Evolutionary conservation across 768 basidiomycete genomes (phyloP), one percentile per base, ranked within the genome.

Genomic region (Mycena haematopus): DNA sequence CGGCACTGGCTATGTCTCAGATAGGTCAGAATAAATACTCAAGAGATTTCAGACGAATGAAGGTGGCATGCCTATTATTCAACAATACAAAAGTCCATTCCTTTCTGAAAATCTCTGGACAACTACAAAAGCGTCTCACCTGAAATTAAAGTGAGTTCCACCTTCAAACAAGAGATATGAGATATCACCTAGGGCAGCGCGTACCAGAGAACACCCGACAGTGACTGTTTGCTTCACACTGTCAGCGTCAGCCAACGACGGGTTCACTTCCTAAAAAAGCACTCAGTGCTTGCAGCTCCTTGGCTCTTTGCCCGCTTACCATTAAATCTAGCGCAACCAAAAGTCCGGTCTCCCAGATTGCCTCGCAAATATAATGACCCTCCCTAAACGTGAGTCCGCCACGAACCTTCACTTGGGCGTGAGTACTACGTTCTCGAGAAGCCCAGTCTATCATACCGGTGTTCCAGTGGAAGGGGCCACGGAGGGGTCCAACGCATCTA

Each of bases 391-490:
- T 95, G 64, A 99, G 78, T 13, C 97, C 97, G 2, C 97, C 97
- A 69, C 96, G 90, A 24, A 96, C 93, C 86, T 91, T 60, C 36
- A 47, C 52, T 50, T 36, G 46, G 10, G 36, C 19, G 49, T 49
- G 3, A 58, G 31, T 65, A 59, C 55, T 36, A 31, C 19, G 9
- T 44, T 35, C 29, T 31, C 31, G 31, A 51, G 19, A 38, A 36
- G 17, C 25, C 24, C 11, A n/a, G 4, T 38, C 15, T 60, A 15
- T 62, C 85, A 73, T 65, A 93, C 94, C 25, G 94, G 94, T 47
- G 94, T 96, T 21, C 94, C 95, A 47, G 95, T 96, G 51, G 92
- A 93, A 1, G 96, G 96, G n/a, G 97, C 96, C 55, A 98, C 96
- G 17, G 85, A 85, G 13, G 97, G 97, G 75, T 99, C 96, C 53